Evolutionary conservation across 768 basidiomycete genomes (phyloP).

Genomic region (Trametes sanguinea): DNA sequence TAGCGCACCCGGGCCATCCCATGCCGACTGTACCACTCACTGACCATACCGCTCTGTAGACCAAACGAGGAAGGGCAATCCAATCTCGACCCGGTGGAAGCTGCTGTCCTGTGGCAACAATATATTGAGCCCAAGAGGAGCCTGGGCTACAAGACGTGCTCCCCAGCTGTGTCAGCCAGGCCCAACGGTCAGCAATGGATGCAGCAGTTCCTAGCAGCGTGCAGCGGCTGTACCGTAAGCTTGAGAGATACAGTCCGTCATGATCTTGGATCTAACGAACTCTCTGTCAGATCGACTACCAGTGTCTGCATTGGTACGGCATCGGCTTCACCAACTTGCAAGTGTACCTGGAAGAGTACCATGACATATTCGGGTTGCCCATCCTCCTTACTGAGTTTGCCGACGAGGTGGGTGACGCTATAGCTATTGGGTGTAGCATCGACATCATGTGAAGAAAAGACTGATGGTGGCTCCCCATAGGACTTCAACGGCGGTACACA

Average conservation of each 20-base stretch:
- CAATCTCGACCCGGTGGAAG: slow-evolving; percentile 53
- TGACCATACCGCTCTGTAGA: slow-evolving; percentile 41
- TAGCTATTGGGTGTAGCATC: not conserved
- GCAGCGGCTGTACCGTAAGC: slow-evolving; percentile 37
- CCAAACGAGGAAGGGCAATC: slow-evolving; percentile 66
- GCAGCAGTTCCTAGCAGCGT: slow-evolving; percentile 52
- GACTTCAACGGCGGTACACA: slow-evolving; percentile 52
- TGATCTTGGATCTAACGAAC: not conserved
- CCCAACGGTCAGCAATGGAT: slow-evolving; percentile 65
- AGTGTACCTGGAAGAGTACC: slow-evolving; percentile 46
- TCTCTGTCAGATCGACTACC: slow-evolving; percentile 38
- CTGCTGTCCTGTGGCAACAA: slow-evolving; percentile 56
- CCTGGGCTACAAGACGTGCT: slow-evolving; percentile 59
- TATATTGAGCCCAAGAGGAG: slow-evolving; percentile 59
- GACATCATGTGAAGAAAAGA: too few relatives aligned
- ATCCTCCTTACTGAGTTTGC: slow-evolving; percentile 75
- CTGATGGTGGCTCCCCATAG: slow-evolving; percentile 32
- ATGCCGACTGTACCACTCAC: not conserved
- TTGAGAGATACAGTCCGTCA: not conserved
- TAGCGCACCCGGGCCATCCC: not conserved
- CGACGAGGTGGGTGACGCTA: slow-evolving; percentile 44
- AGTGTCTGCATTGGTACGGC: slow-evolving; percentile 74
- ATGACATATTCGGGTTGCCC: slow-evolving; percentile 41
- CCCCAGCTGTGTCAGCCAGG: slow-evolving; percentile 70
- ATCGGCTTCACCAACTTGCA: slow-evolving; percentile 44